These are phyloP conservation scores for Platanthera guangdongensis DNA, from an alignment of 106 monocot species.

Conservation along the genomic window DNA sequence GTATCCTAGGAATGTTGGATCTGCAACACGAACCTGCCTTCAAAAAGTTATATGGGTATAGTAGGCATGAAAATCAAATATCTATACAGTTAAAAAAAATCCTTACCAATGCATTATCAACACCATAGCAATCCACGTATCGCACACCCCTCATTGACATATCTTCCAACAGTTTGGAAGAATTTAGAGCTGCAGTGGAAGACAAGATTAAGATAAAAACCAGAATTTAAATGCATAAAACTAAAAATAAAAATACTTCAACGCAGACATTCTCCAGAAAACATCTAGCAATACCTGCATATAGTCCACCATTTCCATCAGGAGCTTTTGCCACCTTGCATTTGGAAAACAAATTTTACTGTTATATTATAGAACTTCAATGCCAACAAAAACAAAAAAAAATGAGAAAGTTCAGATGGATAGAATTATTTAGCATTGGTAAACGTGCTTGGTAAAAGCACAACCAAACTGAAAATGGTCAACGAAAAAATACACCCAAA, in stretches of 20 bases:
- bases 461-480: not conserved
- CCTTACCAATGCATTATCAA: conserved; percentile 92
- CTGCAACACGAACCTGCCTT: conserved; percentile 90
- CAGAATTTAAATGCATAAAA: not conserved
- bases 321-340: conserved; percentile 92
- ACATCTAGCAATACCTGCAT: conserved; percentile 57
- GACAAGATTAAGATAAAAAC: not conserved
- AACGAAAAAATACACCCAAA: not conserved
- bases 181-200: conserved; percentile 62
- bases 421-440: not conserved
- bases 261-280: not conserved
- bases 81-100: conserved; percentile 8
- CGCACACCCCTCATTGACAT: conserved; percentile 87
- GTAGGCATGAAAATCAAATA: not conserved
- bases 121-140: conserved; percentile 95
- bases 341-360: not conserved
- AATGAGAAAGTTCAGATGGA: not conserved
- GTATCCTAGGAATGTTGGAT: conserved; percentile 92
- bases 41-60: conserved; percentile 12
- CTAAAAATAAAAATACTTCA: not conserved
- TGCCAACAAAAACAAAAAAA: not conserved
- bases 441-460: not conserved
- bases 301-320: conserved; percentile 98
- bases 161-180: conserved; percentile 83
- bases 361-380: not conserved